Evolutionary conservation across 2,329 filamentous ascomycete genomes (phyloP), one percentile per base, ranked within the genome.

Genomic region (Didymella exigua): DNA sequence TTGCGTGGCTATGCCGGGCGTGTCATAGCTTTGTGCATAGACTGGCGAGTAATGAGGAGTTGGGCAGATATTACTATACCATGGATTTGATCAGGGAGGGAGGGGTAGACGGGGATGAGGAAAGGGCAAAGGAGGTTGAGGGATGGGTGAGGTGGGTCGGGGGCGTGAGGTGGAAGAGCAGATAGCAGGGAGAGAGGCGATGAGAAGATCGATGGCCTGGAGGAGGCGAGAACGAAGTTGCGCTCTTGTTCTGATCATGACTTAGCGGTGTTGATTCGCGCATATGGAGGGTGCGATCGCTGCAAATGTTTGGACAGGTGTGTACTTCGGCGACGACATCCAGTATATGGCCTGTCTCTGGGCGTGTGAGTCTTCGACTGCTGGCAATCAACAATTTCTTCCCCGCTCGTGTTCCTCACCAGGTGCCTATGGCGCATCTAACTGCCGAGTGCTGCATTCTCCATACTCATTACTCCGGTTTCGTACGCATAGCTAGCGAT

Each of bases 11-110:
- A 62, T 96, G 91, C 75, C 81, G 90, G 44, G 89, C 90, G 2
- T 96, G 91, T 67, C 91, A 96, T 78, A 85, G 83, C 36, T 92
- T 91, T 70, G 90, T 96, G 71, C 91, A 96, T 78, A 78, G 85
- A 33, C 84, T 92, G 68, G 87, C 85, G 29, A 81, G 77, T 4
- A 91, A 95, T 69, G 91, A 96, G 80, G 89, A 89, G 62, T 76
- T 96, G 62, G 91, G 91, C 13, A 81, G 83, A 63, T 77, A 87
- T 49, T 91, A 82, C 70, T 91, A 86, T 75, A 93, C 86, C 0
- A 84, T 95, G 6, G 90, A 93, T 49, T 75, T 82, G 62, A 78
- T 96, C 59, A 66, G 87, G 66, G 83, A 81, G 63, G 84, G 89
- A 68, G 88, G 92, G n/a, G 88, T 91, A 77, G 86, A 93, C n/a